Percentiles rank a stretch among this genome's conserved stretches.
phyloP scores from a whole-genome alignment of 768 basidiomycete species.

The Tubosaeta sp. region DNA sequence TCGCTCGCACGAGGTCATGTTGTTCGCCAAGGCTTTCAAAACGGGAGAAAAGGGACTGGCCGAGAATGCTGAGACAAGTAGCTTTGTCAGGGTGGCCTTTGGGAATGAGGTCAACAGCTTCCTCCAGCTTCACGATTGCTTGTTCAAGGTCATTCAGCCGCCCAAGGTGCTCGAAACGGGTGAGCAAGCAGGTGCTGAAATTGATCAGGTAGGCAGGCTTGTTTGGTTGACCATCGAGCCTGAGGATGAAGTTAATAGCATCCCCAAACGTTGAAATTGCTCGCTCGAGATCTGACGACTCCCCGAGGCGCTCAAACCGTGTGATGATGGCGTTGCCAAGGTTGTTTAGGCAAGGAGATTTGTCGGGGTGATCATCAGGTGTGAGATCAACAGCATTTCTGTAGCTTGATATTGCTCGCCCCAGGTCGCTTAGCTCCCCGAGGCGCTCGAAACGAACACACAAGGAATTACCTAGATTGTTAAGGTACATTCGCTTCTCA shows the following conservation, averaged over 20 bases:
- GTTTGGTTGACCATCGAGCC: background rate
- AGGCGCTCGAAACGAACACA: background rate
- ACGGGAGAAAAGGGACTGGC: background rate
- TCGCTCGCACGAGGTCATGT: background rate
- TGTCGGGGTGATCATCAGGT: background rate
- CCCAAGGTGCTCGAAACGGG: background rate
- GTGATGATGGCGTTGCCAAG: background rate
- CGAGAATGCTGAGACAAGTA: background rate
- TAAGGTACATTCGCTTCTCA: background rate
- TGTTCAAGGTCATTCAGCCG: background rate
- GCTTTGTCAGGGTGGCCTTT: background rate
- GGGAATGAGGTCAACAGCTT: background rate
- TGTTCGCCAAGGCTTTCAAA: background rate
- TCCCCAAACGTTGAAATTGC: background rate
- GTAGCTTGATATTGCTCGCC: background rate
- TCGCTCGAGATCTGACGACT: background rate
- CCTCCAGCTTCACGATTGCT: background rate
- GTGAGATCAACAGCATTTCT: background rate
- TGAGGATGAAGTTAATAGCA: background rate
- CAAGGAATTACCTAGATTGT: background rate
- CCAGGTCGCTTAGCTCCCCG: background rate
- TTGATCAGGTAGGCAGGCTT: background rate
- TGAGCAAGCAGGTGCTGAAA: background rate
- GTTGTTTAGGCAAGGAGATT: background rate
- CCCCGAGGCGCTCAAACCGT: conserved; percentile 1